Evolutionary conservation across 202 grass and related monocot species (phyloP), one percentile per base, ranked within the genome.

Genomic region (Eragrostis tef): DNA sequence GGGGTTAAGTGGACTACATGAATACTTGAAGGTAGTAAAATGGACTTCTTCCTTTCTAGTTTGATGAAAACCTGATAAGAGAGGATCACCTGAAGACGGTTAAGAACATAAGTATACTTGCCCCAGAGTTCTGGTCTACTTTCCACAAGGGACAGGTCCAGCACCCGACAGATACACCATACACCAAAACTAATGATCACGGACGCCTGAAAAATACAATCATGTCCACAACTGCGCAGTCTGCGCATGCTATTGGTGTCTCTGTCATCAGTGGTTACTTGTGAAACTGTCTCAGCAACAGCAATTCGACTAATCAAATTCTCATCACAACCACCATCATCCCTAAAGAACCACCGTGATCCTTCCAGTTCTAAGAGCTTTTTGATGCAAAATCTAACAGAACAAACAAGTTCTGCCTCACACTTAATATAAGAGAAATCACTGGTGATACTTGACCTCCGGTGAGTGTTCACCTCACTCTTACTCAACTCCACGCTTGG

Each of bases 21-120:
- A n/a, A n/a, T n/a, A n/a, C n/a, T n/a, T n/a, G n/a, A n/a, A n/a
- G n/a, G n/a, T n/a, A n/a, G n/a, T n/a, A n/a, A n/a, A n/a, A n/a
- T n/a, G n/a, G n/a, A n/a, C n/a, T n/a, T n/a, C n/a, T n/a, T n/a
- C n/a, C n/a, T n/a, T n/a, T n/a, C n/a, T 12, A 52, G 14, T 22
- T 10, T 17, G 13, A 2, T 79, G 54, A 27, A 57, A 73, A 22
- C 25, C 13, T 10, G 6, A 50, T 22, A 56, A 49, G 29, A 31
- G 29, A 39, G 21, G 52, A 48, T 84, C 75, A 93, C 96, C 92
- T 98, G 92, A 58, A 98, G 92, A 54, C 87, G 90, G 71, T 95
- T 95, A 16, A 98, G 92, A 76, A 98, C 90, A 19, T 90, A 98
- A 36, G 96, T 95, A 65, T 95, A 95, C 81, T 98, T 98, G 27